Evolutionary conservation across 2,329 filamentous ascomycete genomes (phyloP), one percentile per base, ranked within the genome.

Genomic region (Colletotrichum musicola): DNA sequence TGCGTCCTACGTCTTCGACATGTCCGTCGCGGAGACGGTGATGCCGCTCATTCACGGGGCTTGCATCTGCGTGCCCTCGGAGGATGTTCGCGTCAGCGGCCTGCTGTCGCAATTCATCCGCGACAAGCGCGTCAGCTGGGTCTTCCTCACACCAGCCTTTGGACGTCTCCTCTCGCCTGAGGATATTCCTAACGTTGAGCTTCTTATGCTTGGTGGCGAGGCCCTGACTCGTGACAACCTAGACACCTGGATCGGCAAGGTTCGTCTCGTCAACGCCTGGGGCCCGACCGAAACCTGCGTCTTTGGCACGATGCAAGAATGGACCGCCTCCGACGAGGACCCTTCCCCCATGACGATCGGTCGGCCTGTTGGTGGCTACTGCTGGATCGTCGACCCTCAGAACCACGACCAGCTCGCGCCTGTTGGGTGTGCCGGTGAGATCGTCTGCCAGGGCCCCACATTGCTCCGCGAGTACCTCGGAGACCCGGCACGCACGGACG

Each of bases 1-100:
- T 59, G 86, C 84, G 1, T 81, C 82, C 6, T 87, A 85, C 70
- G 85, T 83, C 2, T 86, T 87, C 40, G 86, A 89, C 55, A n/a
- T 61, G 16, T 60, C 53, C 12, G 35, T 67, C 10, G 38, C 14
- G 3, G 64, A 70, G 50, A 60, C 35, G 3, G 13, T 67, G 22
- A 35, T 30, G 16, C n/a, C 66, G 4, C 38, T 69, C 10, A 60
- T 61, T 13, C n/a, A 27, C n/a, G 66, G 66, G 27, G 66, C 27
- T 0, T 65, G 51, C 14, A 42, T 69, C 6, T 62, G 55, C 49
- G 50, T 69, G 10, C 66, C 66, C 4, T 64, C 61, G 0, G 79
- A 81, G 20, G 74, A 77, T 9, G 72, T 78, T 27, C 75, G 78
- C 2, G 71, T 80, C 61, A 79, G 79, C 55, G 73, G 78, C 55